Evolutionary conservation across 495 filamentous ascomycete species (phyloP), one percentile per base, ranked within the genome.

Genomic region (Astrocystis sublimbata): DNA sequence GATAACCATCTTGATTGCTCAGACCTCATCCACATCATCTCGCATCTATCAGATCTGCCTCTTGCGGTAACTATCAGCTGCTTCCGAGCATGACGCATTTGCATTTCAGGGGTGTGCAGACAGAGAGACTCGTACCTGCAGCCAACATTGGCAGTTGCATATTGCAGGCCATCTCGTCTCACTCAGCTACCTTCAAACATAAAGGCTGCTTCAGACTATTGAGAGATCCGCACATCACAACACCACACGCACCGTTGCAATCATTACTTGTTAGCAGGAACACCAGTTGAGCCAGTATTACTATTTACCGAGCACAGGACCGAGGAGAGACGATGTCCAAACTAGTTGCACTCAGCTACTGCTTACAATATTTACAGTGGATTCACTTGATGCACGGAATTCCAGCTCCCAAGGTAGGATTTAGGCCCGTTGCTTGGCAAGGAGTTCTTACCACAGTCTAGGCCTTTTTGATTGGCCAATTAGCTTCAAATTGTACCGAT

Each of bases 41-140:
- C n/a, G n/a, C n/a, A n/a, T n/a, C 43, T 46, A 6, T 41, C n/a
- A 41, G 23, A 46, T 46, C 43, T 46, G 5, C 21, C 21, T 46
- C 4, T 23, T 45, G 41, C 23, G 19, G 17, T 46, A 6, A 3
- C 30, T 47, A 21, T 21, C 4, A 28, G 3, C 9, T 17, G 30
- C 8, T 15, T 4, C 24, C 24, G 24, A 28, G n/a, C 6, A 33
- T 19, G 7, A 3, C 33, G n/a, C n/a, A 55, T 55, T 17, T 51
- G n/a, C n/a, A 55, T 55, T 17, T 35, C 52, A 55, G 52, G 52
- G 52, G 52, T 41, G n/a, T n/a, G n/a, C n/a, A n/a, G n/a, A n/a
- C n/a, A n/a, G n/a, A n/a, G n/a, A 41, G 17, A 55, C 36, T 15
- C 30, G 52, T 41, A 17, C 19, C 23, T 42, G 52, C 52, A 42